Conservation (phyloP, 495 filamentous ascomycete species). For the Neohortaea acidophila region DNA sequence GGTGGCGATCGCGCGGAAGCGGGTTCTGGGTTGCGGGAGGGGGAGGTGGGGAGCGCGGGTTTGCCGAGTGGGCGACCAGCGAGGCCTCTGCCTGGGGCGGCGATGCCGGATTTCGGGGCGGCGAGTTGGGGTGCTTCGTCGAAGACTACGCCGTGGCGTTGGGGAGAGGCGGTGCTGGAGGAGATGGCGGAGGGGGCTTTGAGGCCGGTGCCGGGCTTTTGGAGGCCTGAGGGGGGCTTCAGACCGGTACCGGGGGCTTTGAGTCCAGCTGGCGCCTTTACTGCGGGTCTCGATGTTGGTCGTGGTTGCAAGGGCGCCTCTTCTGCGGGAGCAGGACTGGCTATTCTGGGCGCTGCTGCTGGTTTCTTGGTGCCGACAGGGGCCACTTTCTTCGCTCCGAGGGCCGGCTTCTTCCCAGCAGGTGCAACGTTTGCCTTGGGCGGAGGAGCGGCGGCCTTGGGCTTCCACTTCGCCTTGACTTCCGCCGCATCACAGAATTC, state of each 20-base stretch:
- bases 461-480: constrained; percentile 94
- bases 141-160: constrained; percentile 37
- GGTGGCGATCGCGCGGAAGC: no score
- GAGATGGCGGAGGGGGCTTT: constrained; percentile 31
- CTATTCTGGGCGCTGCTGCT: constrained; percentile 34
- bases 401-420: constrained; percentile 27
- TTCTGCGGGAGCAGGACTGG: constrained; percentile 36
- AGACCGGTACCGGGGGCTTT: constrained; percentile 8
- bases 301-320: constrained; percentile 40
- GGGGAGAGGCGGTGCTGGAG: constrained; percentile 24
- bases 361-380: constrained; percentile 36
- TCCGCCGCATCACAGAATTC: constrained; percentile 84
- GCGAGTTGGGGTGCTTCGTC: constrained; percentile 47
- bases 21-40: constrained; percentile 28
- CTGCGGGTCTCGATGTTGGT: constrained; percentile 38
- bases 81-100: constrained; percentile 49
- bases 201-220: constrained; percentile 56
- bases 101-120: constrained; percentile 51
- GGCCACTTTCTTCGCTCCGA: constrained; percentile 15
- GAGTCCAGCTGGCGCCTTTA: constrained; percentile 6
- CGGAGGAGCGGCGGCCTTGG: constrained; percentile 62
- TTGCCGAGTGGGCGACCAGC: constrained; percentile 79
- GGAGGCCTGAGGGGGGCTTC: constrained; percentile 26
- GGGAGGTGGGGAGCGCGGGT: constrained; percentile 37
- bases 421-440: constrained; percentile 35